Percentiles rank a stretch among this genome's conserved stretches.
phyloP scores from a whole-genome alignment of 2,329 filamentous ascomycete genomes.

The Colletotrichum cereale region DNA sequence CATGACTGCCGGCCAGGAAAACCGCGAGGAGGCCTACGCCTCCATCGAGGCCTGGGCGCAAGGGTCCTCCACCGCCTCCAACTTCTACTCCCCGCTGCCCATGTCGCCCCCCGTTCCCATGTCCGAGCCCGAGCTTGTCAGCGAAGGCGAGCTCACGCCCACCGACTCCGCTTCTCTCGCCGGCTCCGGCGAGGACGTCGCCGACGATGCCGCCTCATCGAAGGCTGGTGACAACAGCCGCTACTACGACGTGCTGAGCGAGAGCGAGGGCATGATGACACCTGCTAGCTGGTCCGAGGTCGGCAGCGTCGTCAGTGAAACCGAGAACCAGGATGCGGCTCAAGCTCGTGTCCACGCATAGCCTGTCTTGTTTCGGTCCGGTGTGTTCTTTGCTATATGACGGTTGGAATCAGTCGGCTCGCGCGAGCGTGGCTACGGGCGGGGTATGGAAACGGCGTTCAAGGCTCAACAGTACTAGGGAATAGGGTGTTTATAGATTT shows the following conservation, averaged over 20 bases:
- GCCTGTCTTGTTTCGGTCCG: slow-evolving; percentile 3
- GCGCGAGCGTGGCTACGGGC: slow-evolving; percentile 3
- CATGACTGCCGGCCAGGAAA: slow-evolving; percentile 64
- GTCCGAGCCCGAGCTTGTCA: slow-evolving; percentile 66
- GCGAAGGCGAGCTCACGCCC: slow-evolving; percentile 68
- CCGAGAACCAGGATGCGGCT: slow-evolving; percentile 49
- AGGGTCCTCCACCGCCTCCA: slow-evolving; percentile 61
- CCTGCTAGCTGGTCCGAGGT: slow-evolving; percentile 75
- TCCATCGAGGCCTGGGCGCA: slow-evolving; percentile 76
- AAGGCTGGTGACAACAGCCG: slow-evolving; percentile 53
- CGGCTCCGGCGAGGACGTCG: slow-evolving; percentile 63
- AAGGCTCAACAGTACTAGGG: slow-evolving; percentile 35
- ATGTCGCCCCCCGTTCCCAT: slow-evolving; percentile 61
- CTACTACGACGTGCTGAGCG: slow-evolving; percentile 69
- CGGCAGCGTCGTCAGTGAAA: slow-evolving; percentile 72
- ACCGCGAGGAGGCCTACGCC: slow-evolving; percentile 63
- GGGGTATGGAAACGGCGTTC: slow-evolving; percentile 25
- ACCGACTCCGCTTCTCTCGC: slow-evolving; percentile 69
- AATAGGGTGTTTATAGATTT: slow-evolving; percentile 28
- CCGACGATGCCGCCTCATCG: slow-evolving; percentile 56
- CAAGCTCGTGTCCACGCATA: slow-evolving; percentile 49
- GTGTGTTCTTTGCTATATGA: slow-evolving; percentile 14
- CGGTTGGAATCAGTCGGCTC: slow-evolving; percentile 1
- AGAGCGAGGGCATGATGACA: slow-evolving; percentile 70
- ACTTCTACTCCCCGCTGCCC: slow-evolving; percentile 72